Base-by-base conservation (phyloP, 192 early-diverging fungal genomes). In the Funneliformis geosporum region DNA sequence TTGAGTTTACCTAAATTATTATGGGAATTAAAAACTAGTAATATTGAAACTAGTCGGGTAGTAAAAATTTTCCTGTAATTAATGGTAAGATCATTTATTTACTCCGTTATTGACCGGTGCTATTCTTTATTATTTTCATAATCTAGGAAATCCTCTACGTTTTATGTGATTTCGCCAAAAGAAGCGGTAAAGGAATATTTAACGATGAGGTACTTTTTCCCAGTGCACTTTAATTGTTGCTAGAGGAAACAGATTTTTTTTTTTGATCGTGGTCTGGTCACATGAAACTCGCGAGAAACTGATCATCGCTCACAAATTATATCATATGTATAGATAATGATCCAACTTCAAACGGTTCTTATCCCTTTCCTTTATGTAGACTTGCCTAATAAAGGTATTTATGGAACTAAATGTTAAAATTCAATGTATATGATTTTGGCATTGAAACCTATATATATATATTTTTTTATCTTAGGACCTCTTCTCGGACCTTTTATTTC, bases 1-100 rank as follows among this genome's bases (percentile, higher is more conserved):
- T 47, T 85, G 69, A 82, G 78, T 46, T 71, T 90, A 8, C 89
- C 89, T 27, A 88, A 86, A 69, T 62, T 88, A 62, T 64, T 90
- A 50, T 88, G 85, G 83, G 86, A 90, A 39, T 73, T 90, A 0
- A 87, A 82, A 23, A 81, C 80, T 2, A 82, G 83, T 60, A 80
- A 83, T 33, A 28, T 86, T 43, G 87, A 90, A 69, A 87, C 87
- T 0, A 87, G 76, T 18, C 62, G 81, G 80, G 84, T 83, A 66
- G 72, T 82, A 23, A 40, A 10, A 42, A 7, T 40, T 42, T 38
- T 21, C 42, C 23, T 28, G 23, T 12, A 0, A 23, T n/a, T 25
- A 60, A 65, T 39, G 25, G 2, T 46, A 28, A 9, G 10, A 27
- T n/a, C n/a, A n/a, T n/a, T n/a, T 33, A 55, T 55, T 42, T 74